Evolutionary conservation across 176 grass and related monocot species (phyloP).

Genomic region (Juncus effusus): DNA sequence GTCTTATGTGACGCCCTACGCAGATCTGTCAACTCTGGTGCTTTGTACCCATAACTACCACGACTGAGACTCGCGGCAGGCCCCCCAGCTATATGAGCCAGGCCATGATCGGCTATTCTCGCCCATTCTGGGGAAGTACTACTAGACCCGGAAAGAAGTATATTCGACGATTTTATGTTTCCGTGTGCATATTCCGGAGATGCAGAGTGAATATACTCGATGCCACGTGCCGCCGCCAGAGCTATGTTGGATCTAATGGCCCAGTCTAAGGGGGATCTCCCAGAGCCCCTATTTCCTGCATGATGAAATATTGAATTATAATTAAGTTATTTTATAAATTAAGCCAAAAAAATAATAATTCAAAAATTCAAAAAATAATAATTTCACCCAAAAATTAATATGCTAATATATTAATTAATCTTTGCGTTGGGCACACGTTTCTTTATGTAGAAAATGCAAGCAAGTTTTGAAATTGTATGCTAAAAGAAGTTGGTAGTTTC

Average conservation of each 20-base stretch:
- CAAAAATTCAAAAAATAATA: no score
- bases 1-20: constrained; percentile 49
- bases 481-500: no score
- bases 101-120: constrained; percentile 60
- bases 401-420: neutral
- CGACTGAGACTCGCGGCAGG: constrained; percentile 39
- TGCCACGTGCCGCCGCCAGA: constrained; percentile 49
- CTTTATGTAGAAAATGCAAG: no score
- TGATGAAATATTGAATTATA: neutral
- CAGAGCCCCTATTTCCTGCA: constrained; percentile 55
- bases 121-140: constrained; percentile 39
- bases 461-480: no score
- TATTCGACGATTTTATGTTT: constrained; percentile 77
- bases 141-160: constrained; percentile 42
- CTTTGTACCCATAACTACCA: constrained; percentile 47
- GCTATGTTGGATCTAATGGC: constrained; percentile 51
- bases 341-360: neutral
- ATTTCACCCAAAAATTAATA: neutral
- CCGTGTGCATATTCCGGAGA: constrained; percentile 50
- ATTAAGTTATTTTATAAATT: neutral
- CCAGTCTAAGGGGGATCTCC: constrained; percentile 55
- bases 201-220: constrained; percentile 82
- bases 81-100: constrained; percentile 49
- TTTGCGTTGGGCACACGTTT: no score
- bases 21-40: constrained; percentile 60